A percentile compares a stretch with the other conserved stretches of the same genome.
These are phyloP conservation scores for Scheffersomyces titani DNA, from an alignment of 1,139 yeast genomes.

Conservation along the genomic window DNA sequence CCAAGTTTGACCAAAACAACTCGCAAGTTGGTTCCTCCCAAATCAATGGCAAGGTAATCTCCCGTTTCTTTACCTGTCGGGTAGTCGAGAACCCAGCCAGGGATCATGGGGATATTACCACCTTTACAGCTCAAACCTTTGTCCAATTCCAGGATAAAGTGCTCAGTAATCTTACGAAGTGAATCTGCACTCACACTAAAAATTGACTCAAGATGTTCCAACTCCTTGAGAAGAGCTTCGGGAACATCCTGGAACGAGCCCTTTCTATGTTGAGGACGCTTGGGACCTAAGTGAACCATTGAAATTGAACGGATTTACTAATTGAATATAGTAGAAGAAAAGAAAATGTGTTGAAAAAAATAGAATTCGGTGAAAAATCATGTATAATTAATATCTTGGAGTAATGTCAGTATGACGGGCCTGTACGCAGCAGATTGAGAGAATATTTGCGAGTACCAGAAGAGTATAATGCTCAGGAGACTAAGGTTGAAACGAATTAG, in stretches of 20 bases:
- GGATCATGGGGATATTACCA: constrained; percentile 93
- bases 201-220: constrained; percentile 58
- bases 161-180: constrained; percentile 66
- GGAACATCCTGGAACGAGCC: constrained; percentile 81
- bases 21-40: constrained; percentile 94
- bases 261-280: constrained; percentile 79
- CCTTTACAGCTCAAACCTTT: constrained; percentile 76
- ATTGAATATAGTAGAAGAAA: neutral
- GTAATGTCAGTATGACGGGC: neutral
- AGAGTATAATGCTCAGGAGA: neutral
- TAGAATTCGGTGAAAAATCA: neutral
- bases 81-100: constrained; percentile 92
- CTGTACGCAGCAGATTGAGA: neutral
- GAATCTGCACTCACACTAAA: constrained; percentile 64
- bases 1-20: constrained; percentile 81
- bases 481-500: neutral
- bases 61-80: constrained; percentile 93
- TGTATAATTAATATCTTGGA: neutral
- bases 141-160: constrained; percentile 63
- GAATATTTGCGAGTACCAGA: neutral
- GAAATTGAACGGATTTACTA: constrained; percentile 2
- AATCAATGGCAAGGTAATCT: constrained; percentile 86
- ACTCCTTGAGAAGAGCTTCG: constrained; percentile 57
- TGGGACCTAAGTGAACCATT: constrained; percentile 87
- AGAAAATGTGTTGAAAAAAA: neutral